A percentile compares a stretch with the other conserved stretches of the same genome.
Conservation (phyloP, 139 green algal species). For the Raphidocelis subcapitata region DNA sequence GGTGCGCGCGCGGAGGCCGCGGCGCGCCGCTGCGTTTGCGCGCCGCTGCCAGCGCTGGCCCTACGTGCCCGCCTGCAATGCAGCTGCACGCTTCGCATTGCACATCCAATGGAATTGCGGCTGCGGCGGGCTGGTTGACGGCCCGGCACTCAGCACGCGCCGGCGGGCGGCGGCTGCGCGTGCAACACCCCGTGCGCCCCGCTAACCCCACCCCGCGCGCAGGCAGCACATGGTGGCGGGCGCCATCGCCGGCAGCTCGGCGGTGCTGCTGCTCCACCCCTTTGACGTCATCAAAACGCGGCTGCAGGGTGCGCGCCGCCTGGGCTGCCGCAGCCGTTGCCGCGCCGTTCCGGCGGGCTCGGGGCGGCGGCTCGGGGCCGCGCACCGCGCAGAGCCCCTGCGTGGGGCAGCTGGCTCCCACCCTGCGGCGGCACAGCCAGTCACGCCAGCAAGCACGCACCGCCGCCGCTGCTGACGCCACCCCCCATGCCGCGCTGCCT, state of each 20-base stretch:
- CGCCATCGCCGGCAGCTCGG: slow-evolving; percentile 60
- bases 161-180: too few species aligned
- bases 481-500: neutral
- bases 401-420: neutral
- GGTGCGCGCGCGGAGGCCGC: too few species aligned
- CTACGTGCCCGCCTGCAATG: too few species aligned
- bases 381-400: neutral
- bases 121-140: too few species aligned
- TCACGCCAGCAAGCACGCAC: neutral
- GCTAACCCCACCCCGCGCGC: neutral
- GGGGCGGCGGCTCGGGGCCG: neutral
- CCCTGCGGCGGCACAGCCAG: neutral
- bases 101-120: too few species aligned
- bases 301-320: slow-evolving; percentile 61
- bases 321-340: neutral
- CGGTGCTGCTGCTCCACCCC: slow-evolving; percentile 76
- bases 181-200: too few species aligned
- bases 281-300: slow-evolving; percentile 91
- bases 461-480: neutral
- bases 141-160: too few species aligned
- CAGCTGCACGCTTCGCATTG: too few species aligned
- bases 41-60: too few species aligned
- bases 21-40: too few species aligned
- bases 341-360: neutral
- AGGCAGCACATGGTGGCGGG: slow-evolving; percentile 79